A percentile compares a stretch with the other conserved stretches of the same genome.
These are phyloP conservation scores for Puccinellia tenuiflora DNA, from an alignment of 176 grass and related monocot genomes.

Conservation along the genomic window DNA sequence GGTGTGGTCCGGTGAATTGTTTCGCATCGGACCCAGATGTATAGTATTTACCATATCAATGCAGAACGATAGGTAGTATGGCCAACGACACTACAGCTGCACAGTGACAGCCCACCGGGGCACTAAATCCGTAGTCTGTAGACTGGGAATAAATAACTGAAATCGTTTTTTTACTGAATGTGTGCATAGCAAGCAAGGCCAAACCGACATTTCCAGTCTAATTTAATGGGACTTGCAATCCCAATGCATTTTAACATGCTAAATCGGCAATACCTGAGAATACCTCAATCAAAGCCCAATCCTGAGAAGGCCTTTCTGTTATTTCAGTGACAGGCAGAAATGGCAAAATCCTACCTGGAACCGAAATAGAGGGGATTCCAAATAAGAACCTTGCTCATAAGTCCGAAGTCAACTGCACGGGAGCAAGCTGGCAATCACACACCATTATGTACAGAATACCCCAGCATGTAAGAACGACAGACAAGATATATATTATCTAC, in stretches of 20 bases:
- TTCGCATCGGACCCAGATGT: too few species aligned
- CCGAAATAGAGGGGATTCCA: background rate
- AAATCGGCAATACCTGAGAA: too few species aligned
- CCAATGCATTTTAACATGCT: too few species aligned
- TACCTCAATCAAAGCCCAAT: too few species aligned
- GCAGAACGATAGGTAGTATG: too few species aligned
- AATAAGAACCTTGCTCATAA: background rate
- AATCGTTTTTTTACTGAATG: background rate
- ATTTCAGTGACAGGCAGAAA: background rate
- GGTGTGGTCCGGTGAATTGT: too few species aligned
- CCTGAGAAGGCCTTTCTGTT: background rate
- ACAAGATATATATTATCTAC: background rate
- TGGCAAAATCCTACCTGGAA: background rate
- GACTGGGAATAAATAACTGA: background rate
- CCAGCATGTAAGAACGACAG: background rate
- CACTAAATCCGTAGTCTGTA: too few species aligned
- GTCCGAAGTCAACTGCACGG: background rate
- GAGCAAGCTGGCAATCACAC: background rate
- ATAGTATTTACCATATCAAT: too few species aligned
- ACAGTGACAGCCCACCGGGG: too few species aligned
- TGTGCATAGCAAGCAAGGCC: background rate
- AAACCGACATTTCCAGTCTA: background rate
- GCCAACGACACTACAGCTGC: too few species aligned
- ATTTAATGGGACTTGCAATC: background rate
- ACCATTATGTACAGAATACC: background rate